Base-by-base conservation (phyloP, 257 asterid species). In the Henckelia pumila region DNA sequence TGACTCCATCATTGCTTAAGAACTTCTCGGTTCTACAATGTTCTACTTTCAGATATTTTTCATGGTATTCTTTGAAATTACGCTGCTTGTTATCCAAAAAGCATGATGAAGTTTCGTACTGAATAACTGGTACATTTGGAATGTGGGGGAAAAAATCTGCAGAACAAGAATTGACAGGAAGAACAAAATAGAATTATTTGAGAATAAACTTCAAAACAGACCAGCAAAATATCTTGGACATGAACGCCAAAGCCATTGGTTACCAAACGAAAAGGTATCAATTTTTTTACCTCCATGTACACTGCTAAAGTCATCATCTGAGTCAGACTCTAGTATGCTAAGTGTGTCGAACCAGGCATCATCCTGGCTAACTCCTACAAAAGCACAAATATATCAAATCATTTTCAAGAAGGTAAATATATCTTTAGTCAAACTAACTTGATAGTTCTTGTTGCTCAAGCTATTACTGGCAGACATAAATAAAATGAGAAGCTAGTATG, bases 271-370 rank as follows among this genome's bases (percentile, higher is more conserved):
- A 47, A 16, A 17, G 2, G 8, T 5, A 47, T 25, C 47, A 16
- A 23, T 58, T 7, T 59, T 22, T 25, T 30, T 77, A 81, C 82
- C 85, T 73, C 94, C 97, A 64, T 82, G 85, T 63, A 88, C 96
- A 62, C 97, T 86, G 68, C 81, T 73, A 69, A 72, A 88, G 64
- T 91, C 96, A 53, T 91, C 97, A 76, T 91, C 96, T 1, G 97
- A 86, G 64, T 85, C 97, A 1, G 93, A 86, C 20, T 83, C 96
- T 63, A 91, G 71, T 52, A 88, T 71, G 82, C 97, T 91, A 63
- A 79, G 71, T 9, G 97, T 69, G 80, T 91, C 97, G 56, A 85
- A 91, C 91, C 93, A 91, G 25, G 89, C 76, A 8, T 91, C 97
- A 60, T 86, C 97, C 70, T 75, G 89, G 75, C 83, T 77, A 70